phyloP scores from a whole-genome alignment of 78 protist species.

The Creolimax fragrantissima region DNA sequence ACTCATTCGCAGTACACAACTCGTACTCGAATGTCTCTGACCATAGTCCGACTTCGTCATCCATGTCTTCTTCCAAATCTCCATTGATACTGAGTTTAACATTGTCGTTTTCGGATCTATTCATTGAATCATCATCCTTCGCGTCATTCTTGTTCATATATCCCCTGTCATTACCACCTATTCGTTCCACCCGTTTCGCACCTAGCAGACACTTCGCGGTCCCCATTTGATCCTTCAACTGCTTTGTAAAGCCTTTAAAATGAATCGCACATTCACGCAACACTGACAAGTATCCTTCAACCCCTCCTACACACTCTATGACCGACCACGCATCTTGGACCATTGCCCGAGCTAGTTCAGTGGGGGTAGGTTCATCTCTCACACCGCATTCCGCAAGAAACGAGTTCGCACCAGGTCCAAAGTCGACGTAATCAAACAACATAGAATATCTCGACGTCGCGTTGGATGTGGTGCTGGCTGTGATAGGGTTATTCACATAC shows the following conservation, averaged over 20 bases:
- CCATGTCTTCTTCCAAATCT: not conserved
- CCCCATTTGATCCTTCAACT: not conserved
- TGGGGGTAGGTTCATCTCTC: not conserved
- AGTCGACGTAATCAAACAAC: not conserved
- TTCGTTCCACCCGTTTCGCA: not conserved
- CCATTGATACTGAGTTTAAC: too few relatives aligned
- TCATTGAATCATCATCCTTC: too few relatives aligned
- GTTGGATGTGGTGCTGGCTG: not conserved
- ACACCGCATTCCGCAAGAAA: not conserved
- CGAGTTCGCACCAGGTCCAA: not conserved
- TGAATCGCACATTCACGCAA: not conserved
- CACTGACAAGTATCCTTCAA: not conserved
- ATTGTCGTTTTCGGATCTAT: too few relatives aligned
- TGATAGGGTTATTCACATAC: not conserved
- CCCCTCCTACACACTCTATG: not conserved
- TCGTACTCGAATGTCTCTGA: not conserved
- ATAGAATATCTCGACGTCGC: not conserved
- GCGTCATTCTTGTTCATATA: too few relatives aligned
- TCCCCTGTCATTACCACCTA: too few relatives aligned
- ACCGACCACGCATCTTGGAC: not conserved
- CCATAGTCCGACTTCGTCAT: not conserved
- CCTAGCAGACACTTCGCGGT: slow-evolving; percentile 1
- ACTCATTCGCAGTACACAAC: not conserved
- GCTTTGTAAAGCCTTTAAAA: not conserved
- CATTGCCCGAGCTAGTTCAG: not conserved